These are phyloP conservation scores for Myxozyma kluyveri DNA, from an alignment of 805 yeast genomes.

Conservation along the genomic window DNA sequence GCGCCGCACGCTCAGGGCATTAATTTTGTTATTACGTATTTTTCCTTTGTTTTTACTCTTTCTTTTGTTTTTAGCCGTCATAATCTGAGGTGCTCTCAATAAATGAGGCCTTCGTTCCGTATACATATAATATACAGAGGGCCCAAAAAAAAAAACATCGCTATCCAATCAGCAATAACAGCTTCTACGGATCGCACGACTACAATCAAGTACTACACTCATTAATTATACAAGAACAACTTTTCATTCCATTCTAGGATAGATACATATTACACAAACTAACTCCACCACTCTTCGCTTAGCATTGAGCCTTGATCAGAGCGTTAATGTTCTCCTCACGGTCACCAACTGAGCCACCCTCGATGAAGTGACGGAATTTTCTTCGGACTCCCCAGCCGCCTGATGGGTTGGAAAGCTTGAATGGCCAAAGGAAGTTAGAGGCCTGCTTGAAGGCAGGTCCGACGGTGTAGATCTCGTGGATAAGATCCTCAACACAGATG, in stretches of 20 bases:
- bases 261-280: background rate
- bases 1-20: too few relatives aligned
- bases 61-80: too few relatives aligned
- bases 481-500: conserved; percentile 70
- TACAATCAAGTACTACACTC: too few relatives aligned
- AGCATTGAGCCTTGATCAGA: conserved; percentile 46
- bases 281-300: conserved; percentile 1
- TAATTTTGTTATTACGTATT: too few relatives aligned
- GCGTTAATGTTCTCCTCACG: conserved; percentile 75
- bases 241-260: background rate
- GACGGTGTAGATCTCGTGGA: conserved; percentile 78
- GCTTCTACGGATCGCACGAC: too few relatives aligned
- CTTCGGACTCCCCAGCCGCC: conserved; percentile 80
- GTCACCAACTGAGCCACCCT: conserved; percentile 84
- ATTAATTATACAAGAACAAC: background rate
- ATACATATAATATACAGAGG: too few relatives aligned
- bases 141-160: too few relatives aligned
- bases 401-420: conserved; percentile 76
- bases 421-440: conserved; percentile 82
- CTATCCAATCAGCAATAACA: too few relatives aligned
- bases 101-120: too few relatives aligned
- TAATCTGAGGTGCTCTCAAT: too few relatives aligned
- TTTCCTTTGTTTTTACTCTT: too few relatives aligned
- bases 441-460: conserved; percentile 86
- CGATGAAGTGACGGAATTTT: conserved; percentile 80